Percentiles rank a stretch among this genome's conserved stretches.
Conservation (phyloP, 345 rosid genomes). For the Psidium guajava region DNA sequence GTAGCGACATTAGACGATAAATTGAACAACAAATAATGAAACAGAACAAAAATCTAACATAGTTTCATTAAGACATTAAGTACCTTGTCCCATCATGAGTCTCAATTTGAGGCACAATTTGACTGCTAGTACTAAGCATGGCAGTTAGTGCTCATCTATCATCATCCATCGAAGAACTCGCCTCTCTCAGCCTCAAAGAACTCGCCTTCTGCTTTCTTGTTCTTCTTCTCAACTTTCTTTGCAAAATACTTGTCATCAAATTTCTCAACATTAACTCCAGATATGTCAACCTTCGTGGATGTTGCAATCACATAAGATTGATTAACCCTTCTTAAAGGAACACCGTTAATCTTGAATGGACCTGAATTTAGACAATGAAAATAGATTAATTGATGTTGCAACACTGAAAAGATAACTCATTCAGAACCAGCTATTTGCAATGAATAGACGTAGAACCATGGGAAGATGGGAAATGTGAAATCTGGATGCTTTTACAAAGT, state of each 20-base stretch:
- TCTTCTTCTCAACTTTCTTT: conserved; percentile 65
- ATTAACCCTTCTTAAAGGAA: conserved; percentile 60
- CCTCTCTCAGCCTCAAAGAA: conserved; percentile 79
- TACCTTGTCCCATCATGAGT: too few relatives aligned
- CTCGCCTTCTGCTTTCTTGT: conserved; percentile 61
- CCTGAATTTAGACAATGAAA: conserved; percentile 20
- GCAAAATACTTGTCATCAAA: conserved; percentile 61
- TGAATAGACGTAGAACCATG: not conserved
- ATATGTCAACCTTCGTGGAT: conserved; percentile 57
- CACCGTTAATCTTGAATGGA: conserved; percentile 69
- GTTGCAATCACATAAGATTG: conserved; percentile 56
- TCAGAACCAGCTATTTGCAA: not conserved
- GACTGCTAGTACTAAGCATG: too few relatives aligned
- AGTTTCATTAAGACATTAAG: too few relatives aligned
- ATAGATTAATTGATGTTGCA: not conserved
- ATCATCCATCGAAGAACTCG: not conserved
- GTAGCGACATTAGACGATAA: too few relatives aligned
- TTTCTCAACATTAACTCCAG: conserved; percentile 58
- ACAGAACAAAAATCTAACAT: too few relatives aligned
- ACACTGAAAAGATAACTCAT: not conserved
- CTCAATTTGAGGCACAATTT: too few relatives aligned
- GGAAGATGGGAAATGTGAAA: not conserved
- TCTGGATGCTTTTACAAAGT: not conserved
- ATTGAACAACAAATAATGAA: too few relatives aligned
- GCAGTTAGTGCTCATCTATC: too few relatives aligned